Percentiles rank a stretch among this genome's conserved stretches.
Conservation (phyloP, 2,329 filamentous ascomycete species). For the Epichloe coenophiala region DNA sequence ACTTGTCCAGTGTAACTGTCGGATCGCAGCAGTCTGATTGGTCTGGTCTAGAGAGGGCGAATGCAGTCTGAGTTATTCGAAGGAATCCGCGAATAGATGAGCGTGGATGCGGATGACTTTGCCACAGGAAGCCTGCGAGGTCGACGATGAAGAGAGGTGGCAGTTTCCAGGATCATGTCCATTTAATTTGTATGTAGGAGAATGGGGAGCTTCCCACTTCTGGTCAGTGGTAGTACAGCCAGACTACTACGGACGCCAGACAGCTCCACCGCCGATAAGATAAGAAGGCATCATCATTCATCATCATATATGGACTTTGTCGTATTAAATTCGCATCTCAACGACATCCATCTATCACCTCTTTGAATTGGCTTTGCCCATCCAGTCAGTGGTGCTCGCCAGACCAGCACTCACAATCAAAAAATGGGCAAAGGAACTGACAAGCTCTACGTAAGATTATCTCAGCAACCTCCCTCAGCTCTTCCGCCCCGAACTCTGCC, state of each 20-base stretch:
- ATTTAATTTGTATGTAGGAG: no score
- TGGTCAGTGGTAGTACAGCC: no score
- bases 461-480: not conserved
- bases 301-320: no score
- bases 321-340: not conserved
- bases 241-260: not conserved
- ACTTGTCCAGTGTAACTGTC: not conserved
- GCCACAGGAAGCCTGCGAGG: not conserved
- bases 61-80: not conserved
- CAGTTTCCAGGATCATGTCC: not conserved
- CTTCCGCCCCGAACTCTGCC: not conserved
- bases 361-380: not conserved
- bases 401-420: conserved; percentile 1
- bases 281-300: not conserved
- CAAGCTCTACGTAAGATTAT: conserved; percentile 27
- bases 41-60: not conserved
- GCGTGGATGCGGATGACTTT: not conserved
- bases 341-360: not conserved
- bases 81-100: not conserved
- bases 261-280: not conserved
- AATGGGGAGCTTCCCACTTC: no score
- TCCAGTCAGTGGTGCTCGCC: not conserved
- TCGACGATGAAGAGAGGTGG: not conserved
- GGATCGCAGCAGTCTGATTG: not conserved
- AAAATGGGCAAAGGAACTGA: conserved; percentile 31